Percentiles rank a stretch among this genome's conserved stretches.
phyloP scores from a whole-genome alignment of 257 asterid species.

The Nicotiana benthamiana region DNA sequence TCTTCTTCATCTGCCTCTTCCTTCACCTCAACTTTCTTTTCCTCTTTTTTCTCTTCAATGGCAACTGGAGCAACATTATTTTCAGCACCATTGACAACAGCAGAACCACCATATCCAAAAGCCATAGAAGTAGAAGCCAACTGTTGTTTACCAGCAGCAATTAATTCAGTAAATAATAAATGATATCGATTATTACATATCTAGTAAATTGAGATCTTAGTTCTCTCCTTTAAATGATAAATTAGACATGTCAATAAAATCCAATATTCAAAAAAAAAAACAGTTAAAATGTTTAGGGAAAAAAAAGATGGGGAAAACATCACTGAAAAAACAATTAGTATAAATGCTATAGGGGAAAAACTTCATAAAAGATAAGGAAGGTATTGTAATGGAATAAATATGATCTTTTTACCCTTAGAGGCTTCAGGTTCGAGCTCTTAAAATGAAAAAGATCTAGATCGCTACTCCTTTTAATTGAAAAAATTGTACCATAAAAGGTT shows the following conservation, averaged over 20 bases:
- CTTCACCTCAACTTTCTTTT: neutral
- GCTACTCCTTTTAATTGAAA: neutral
- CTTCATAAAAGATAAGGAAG: too few species aligned
- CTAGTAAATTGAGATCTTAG: too few species aligned
- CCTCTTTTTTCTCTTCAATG: neutral
- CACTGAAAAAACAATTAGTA: too few species aligned
- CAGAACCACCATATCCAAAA: neutral
- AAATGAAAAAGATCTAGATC: too few species aligned
- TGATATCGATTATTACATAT: too few species aligned
- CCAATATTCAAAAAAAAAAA: too few species aligned
- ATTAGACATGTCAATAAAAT: neutral
- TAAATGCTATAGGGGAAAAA: too few species aligned
- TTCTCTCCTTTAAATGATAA: neutral
- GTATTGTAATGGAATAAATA: too few species aligned
- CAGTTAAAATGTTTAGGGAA: too few species aligned
- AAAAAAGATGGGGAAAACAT: too few species aligned
- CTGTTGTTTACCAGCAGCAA: slow-evolving; percentile 9
- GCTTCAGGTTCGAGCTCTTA: too few species aligned
- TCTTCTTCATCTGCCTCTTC: slow-evolving; percentile 13
- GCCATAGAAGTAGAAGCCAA: slow-evolving; percentile 6
- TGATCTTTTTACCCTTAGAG: too few species aligned
- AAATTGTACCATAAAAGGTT: neutral
- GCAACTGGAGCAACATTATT: neutral
- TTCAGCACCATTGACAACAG: neutral
- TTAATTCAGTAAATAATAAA: slow-evolving; percentile 11